These are phyloP conservation scores for Ganoderma leucocontextum DNA, from an alignment of 1,284 basidiomycete species.

Conservation along the genomic window DNA sequence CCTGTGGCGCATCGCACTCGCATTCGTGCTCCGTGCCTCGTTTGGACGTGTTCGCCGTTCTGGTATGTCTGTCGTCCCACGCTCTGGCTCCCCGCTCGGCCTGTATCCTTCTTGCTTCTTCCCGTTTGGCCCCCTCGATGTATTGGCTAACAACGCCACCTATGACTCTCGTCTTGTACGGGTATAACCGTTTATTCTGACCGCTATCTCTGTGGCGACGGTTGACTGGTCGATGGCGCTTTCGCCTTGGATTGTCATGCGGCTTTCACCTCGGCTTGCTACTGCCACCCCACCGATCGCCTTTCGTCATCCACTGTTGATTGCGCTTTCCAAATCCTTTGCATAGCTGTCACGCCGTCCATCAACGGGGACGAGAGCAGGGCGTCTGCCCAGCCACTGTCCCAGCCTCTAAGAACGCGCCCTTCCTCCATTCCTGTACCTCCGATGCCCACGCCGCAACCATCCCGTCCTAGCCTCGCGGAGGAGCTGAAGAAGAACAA, in stretches of 20 bases:
- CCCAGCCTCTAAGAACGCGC: conserved; percentile 45
- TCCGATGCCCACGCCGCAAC: conserved; percentile 45
- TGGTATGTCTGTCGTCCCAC: conserved; percentile 12
- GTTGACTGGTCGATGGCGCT: background rate
- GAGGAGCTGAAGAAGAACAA: conserved; percentile 70
- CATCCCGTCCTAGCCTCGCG: conserved; percentile 40
- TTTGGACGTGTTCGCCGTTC: background rate
- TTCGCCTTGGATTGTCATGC: background rate
- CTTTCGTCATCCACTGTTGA: background rate
- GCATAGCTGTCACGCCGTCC: conserved; percentile 55
- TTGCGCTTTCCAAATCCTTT: background rate
- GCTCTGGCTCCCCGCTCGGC: conserved; percentile 1
- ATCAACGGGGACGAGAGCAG: conserved; percentile 56
- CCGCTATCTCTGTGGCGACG: conserved; percentile 8
- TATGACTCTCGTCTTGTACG: background rate
- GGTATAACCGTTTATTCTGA: background rate
- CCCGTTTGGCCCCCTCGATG: background rate
- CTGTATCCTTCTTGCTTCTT: background rate
- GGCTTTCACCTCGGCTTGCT: background rate
- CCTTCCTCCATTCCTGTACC: conserved; percentile 48
- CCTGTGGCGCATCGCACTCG: background rate
- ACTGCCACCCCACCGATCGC: background rate
- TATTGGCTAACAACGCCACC: background rate
- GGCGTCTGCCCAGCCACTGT: conserved; percentile 43
- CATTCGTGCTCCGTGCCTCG: background rate